Evolutionary conservation across 2,329 filamentous ascomycete genomes (phyloP).

Genomic region (Lasiodiplodia sp.): DNA sequence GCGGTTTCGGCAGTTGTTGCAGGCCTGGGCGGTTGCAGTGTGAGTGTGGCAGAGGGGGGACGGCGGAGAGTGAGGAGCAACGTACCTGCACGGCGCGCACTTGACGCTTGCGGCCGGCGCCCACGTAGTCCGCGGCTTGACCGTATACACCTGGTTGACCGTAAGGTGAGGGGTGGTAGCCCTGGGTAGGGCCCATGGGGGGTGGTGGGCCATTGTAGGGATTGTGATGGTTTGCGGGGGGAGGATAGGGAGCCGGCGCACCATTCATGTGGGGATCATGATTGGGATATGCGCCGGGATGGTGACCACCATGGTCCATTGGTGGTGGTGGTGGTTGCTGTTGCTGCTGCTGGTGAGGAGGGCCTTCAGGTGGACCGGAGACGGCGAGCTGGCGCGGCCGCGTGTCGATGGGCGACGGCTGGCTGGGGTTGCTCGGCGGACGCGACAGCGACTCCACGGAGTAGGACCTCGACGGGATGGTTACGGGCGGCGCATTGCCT

Average conservation of each 20-base stretch:
- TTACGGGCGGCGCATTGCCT: constrained; percentile 42
- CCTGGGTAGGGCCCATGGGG: constrained; percentile 38
- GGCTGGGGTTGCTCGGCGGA: constrained; percentile 41
- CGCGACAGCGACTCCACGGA: constrained; percentile 46
- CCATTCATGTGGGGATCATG: constrained; percentile 45
- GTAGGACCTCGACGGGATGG: constrained; percentile 37
- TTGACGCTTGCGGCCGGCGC: constrained; percentile 27
- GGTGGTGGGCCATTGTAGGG: constrained; percentile 41
- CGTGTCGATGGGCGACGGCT: constrained; percentile 32
- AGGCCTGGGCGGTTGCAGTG: constrained; percentile 69
- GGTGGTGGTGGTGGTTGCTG: constrained; percentile 35
- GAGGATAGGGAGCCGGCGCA: constrained; percentile 43
- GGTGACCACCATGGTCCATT: constrained; percentile 48
- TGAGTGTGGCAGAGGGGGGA: constrained; percentile 17
- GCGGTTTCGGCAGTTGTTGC: constrained; percentile 56
- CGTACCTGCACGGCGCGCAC: constrained; percentile 30
- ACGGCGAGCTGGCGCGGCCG: constrained; percentile 27
- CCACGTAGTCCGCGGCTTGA: constrained; percentile 25
- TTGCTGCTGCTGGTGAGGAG: constrained; percentile 32
- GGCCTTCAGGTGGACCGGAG: constrained; percentile 19
- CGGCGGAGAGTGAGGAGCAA: background rate
- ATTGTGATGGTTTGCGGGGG: constrained; percentile 38
- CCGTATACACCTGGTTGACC: constrained; percentile 42
- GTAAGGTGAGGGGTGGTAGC: constrained; percentile 37
- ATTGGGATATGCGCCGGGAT: constrained; percentile 43